Conservation (phyloP, 805 yeast genomes). For the Candida chauliodis region DNA sequence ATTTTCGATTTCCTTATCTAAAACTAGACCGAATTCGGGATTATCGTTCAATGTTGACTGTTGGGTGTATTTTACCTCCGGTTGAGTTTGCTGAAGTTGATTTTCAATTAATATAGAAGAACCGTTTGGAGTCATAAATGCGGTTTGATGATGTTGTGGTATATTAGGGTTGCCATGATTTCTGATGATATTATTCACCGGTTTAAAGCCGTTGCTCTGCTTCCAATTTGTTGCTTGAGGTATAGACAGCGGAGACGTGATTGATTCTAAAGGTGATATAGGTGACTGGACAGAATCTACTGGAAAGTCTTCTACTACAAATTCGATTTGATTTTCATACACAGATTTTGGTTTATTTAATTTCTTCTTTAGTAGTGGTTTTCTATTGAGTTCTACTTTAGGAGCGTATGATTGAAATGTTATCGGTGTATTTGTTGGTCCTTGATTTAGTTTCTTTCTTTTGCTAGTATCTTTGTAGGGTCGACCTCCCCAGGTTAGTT, state of each 20-base stretch:
- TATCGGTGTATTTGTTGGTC: background rate
- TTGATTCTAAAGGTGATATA: slow-evolving; percentile 1
- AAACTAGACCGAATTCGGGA: background rate
- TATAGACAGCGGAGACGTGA: background rate
- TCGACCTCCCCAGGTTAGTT: slow-evolving; percentile 73
- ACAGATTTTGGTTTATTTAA: background rate
- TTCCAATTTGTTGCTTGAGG: background rate
- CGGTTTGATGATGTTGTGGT: background rate
- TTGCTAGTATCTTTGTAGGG: slow-evolving; percentile 47
- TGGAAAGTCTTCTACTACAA: slow-evolving; percentile 6
- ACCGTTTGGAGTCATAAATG: slow-evolving; percentile 14
- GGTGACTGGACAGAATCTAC: background rate
- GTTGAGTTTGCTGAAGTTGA: background rate
- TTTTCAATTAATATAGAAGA: slow-evolving; percentile 10
- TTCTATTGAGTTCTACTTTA: background rate
- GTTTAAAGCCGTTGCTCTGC: background rate
- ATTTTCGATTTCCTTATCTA: background rate
- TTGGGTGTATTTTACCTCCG: background rate
- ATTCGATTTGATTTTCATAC: slow-evolving; percentile 5
- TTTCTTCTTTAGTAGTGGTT: background rate
- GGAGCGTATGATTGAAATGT: background rate
- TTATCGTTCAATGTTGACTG: background rate
- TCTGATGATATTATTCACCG: no score
- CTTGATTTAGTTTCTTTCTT: slow-evolving; percentile 17
- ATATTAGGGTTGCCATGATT: background rate